phyloP scores from a whole-genome alignment of 2,329 filamentous ascomycete genomes.

The Chrysoporthe cubensis region DNA sequence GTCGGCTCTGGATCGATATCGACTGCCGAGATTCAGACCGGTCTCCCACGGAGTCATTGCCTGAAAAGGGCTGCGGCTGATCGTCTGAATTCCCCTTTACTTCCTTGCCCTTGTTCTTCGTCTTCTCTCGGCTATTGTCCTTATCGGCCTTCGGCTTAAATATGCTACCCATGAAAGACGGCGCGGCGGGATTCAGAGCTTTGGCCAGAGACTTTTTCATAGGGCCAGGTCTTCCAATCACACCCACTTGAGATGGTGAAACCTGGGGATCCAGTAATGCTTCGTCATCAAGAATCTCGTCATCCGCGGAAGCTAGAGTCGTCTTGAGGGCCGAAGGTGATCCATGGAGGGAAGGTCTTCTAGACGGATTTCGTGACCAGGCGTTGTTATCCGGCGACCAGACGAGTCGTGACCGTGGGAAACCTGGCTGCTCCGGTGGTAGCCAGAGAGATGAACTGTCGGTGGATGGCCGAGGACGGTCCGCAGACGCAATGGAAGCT shows the following conservation, averaged over 20 bases:
- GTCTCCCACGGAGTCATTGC: conserved; percentile 32
- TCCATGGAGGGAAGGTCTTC: conserved; percentile 80
- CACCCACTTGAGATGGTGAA: conserved; percentile 63
- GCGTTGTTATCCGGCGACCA: conserved; percentile 47
- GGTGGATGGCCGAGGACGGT: conserved; percentile 76
- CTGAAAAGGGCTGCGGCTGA: conserved; percentile 17
- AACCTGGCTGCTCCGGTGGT: conserved; percentile 53
- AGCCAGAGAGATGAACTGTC: conserved; percentile 79
- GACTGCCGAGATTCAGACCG: conserved; percentile 40
- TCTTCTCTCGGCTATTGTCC: conserved; percentile 45
- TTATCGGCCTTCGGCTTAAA: conserved; percentile 52
- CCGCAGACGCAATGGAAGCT: conserved; percentile 69
- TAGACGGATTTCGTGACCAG: conserved; percentile 72
- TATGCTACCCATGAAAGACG: conserved; percentile 80
- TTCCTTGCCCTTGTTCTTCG: conserved; percentile 45
- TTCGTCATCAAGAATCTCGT: conserved; percentile 65
- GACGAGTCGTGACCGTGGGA: conserved; percentile 23
- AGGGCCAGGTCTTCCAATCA: conserved; percentile 75
- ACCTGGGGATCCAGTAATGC: conserved; percentile 57
- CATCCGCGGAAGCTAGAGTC: conserved; percentile 65
- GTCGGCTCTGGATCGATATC: conserved; percentile 26
- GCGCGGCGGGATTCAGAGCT: conserved; percentile 84
- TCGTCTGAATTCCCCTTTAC: conserved; percentile 40
- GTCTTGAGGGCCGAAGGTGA: conserved; percentile 68
- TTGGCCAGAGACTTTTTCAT: conserved; percentile 57